Evolutionary conservation across 176 grass and related monocot species (phyloP), one percentile per base, ranked within the genome.

Genomic region (Bothriochloa decipiens): DNA sequence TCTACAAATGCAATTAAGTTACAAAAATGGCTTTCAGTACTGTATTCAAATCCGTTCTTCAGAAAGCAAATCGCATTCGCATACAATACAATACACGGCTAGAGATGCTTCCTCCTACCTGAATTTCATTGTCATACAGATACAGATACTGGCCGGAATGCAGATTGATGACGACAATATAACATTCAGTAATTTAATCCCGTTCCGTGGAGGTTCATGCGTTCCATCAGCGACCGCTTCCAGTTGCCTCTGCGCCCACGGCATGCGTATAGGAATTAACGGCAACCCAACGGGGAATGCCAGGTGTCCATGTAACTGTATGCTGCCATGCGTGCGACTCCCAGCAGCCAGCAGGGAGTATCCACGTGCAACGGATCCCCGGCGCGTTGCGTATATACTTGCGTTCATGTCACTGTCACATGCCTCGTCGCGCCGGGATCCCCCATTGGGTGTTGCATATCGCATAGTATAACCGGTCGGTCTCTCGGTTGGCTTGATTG

Each of bases 21-120:
- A 17, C 49, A 23, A 3, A 43, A 32, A 84, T 64, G 13, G 9
- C 1, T 14, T 50, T 75, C 15, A 28, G 46, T 46, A 17, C 67
- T 45, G 45, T 67, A 62, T 90, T 87, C 69, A 81, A 49, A 82
- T 84, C 85, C 23, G 65, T 85, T 74, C 15, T 42, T 68, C 25
- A 62, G 52, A 67, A 63, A 20, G 74, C 37, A 72, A n/a, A 61
- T 33, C 40, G 11, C 13, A 11, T 41, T 32, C 29, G 66, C 25
- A 36, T 66, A 74, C 8, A 79, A 11, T 23, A 5, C 9, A 25
- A 25, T 1, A 16, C 2, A 7, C 37, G 1, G 27, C 65, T 35
- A 67, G 16, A 68, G 22, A 40, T n/a, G 16, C 20, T 29, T 4
- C 68, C 49, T 32, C 60, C 17, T 2, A n/a, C 20, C 53, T 55